These are phyloP conservation scores for Ceratocystis smalleyi DNA, from an alignment of 2,329 filamentous ascomycete genomes.

Conservation along the genomic window DNA sequence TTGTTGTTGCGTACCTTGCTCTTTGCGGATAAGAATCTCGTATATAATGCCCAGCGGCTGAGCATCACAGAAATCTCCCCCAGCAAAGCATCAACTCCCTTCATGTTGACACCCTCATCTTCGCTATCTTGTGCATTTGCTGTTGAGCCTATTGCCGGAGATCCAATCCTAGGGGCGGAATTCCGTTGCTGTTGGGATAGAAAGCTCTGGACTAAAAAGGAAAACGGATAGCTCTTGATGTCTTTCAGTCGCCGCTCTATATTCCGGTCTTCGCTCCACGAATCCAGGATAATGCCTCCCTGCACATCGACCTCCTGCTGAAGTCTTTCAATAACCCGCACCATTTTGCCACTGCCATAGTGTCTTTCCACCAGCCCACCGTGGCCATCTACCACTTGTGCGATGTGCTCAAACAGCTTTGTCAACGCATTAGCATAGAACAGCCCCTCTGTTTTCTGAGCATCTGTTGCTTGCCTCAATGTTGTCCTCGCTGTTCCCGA, in stretches of 20 bases:
- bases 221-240: conserved; percentile 94
- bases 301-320: conserved; percentile 94
- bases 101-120: conserved; percentile 92
- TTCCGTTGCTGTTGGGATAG: conserved; percentile 51
- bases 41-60: conserved; percentile 81
- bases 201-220: conserved; percentile 91
- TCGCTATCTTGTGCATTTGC: conserved; percentile 50
- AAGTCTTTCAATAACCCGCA: conserved; percentile 77
- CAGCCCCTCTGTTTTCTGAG: conserved; percentile 38
- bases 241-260: conserved; percentile 81
- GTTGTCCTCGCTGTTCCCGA: conserved; percentile 68
- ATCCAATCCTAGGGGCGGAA: conserved; percentile 54
- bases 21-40: conserved; percentile 74
- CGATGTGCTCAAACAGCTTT: conserved; percentile 91
- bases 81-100: conserved; percentile 75
- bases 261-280: conserved; percentile 78
- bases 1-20: conserved; percentile 51
- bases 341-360: conserved; percentile 87
- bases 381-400: conserved; percentile 87
- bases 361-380: conserved; percentile 82
- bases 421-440: conserved; percentile 87
- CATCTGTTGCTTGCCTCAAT: conserved; percentile 50
- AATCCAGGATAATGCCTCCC: conserved; percentile 87
- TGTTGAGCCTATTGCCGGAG: conserved; percentile 46
- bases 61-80: conserved; percentile 87